These are phyloP conservation scores for Actinomucor elegans DNA, from an alignment of 371 early-diverging fungal genomes.

Conservation along the genomic window DNA sequence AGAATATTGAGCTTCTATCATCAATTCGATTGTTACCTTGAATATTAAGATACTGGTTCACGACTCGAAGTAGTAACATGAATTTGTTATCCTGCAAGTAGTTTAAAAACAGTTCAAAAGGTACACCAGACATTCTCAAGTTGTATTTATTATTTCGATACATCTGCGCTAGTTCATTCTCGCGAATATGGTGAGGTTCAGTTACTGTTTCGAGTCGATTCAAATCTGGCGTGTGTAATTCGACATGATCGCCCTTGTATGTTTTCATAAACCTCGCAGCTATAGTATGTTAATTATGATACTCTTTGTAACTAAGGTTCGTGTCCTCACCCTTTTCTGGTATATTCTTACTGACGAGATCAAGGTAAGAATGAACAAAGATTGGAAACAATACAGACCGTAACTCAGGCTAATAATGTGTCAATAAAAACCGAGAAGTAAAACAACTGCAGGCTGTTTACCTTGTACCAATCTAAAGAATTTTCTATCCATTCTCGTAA, in stretches of 20 bases:
- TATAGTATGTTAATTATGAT: no score
- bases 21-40: constrained; percentile 46
- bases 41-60: constrained; percentile 92
- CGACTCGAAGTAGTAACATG: constrained; percentile 82
- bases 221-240: constrained; percentile 72
- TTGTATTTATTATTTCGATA: constrained; percentile 88
- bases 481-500: constrained; percentile 93
- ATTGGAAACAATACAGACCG: constrained; percentile 87
- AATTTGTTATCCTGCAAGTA: constrained; percentile 93
- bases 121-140: constrained; percentile 84
- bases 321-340: constrained; percentile 63
- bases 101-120: constrained; percentile 89
- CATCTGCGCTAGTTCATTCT: constrained; percentile 80
- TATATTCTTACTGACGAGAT: constrained; percentile 68
- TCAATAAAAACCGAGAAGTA: neutral
- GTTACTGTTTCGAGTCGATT: constrained; percentile 64
- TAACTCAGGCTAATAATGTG: constrained; percentile 71
- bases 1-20: neutral
- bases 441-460: constrained; percentile 14
- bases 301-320: no score
- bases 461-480: constrained; percentile 91
- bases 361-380: constrained; percentile 93
- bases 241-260: constrained; percentile 74
- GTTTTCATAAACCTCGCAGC: constrained; percentile 84
- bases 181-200: constrained; percentile 75